phyloP scores from a whole-genome alignment of 257 asterid species.

The Solanum paucissectum region DNA sequence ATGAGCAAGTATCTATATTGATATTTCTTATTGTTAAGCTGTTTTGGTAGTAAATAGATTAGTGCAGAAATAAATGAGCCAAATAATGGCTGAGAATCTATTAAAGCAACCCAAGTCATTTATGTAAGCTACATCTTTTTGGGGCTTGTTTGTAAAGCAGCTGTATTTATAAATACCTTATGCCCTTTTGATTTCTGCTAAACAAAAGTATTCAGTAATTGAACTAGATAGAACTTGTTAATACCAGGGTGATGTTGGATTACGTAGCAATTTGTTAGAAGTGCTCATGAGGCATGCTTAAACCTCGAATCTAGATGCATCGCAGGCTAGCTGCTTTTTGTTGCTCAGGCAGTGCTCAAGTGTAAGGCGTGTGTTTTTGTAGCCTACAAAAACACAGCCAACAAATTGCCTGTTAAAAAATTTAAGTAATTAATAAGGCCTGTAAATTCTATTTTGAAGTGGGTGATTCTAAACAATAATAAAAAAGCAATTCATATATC shows the following conservation, averaged over 20 bases:
- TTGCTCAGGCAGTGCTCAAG: not conserved
- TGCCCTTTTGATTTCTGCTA: not conserved
- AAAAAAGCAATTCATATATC: not conserved
- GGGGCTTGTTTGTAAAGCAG: not conserved
- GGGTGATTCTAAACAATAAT: not conserved
- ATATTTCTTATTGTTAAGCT: not conserved
- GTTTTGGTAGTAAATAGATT: not conserved
- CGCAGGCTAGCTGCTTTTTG: not conserved
- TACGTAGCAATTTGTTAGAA: not conserved
- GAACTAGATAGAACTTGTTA: not conserved
- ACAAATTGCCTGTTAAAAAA: not conserved
- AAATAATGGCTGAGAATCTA: not conserved
- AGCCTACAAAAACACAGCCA: not conserved
- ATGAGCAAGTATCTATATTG: not conserved
- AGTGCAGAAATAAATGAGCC: not conserved
- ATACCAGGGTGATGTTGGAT: not conserved
- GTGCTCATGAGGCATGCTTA: not conserved
- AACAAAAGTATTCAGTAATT: not conserved
- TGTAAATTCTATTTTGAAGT: not conserved
- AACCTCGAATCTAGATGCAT: not conserved
- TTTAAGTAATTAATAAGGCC: not conserved
- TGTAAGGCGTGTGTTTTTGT: not conserved
- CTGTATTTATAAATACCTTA: not conserved
- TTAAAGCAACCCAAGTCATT: not conserved
- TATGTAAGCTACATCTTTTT: not conserved